Percentiles rank a stretch among this genome's conserved stretches.
These are phyloP conservation scores for Monosporascus sp. DNA, from an alignment of 2,329 filamentous ascomycete genomes.

Conservation along the genomic window DNA sequence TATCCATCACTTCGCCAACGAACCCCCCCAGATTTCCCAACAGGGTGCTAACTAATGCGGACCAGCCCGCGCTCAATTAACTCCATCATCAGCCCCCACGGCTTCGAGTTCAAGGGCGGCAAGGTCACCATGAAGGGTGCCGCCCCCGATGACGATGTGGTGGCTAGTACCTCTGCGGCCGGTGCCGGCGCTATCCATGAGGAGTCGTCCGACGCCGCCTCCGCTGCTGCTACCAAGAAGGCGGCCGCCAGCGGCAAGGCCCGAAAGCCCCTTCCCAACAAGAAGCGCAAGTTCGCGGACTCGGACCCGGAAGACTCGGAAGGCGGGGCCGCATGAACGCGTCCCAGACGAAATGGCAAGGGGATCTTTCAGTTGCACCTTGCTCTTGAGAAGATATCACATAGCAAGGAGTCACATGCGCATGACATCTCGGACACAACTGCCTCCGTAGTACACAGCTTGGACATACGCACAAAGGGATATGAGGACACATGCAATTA, in stretches of 20 bases:
- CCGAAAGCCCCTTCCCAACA: not conserved
- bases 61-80: slow-evolving; percentile 4
- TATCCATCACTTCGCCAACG: not conserved
- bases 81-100: slow-evolving; percentile 1
- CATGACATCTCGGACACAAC: no score
- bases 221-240: not conserved
- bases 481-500: no score
- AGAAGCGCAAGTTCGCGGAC: not conserved
- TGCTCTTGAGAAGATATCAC: no score
- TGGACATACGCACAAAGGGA: no score
- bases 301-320: not conserved
- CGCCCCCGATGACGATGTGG: not conserved
- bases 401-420: no score
- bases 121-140: slow-evolving; percentile 2
- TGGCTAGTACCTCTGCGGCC: no score
- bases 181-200: not conserved
- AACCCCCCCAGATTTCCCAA: not conserved
- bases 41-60: not conserved
- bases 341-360: no score
- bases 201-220: not conserved
- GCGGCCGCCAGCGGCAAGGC: not conserved
- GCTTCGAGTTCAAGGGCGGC: slow-evolving; percentile 4
- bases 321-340: not conserved
- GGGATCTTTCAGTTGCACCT: no score
- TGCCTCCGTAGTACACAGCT: no score